A percentile compares a stretch with the other conserved stretches of the same genome.
Evolutionary conservation across 192 early-diverging fungal genomes (phyloP).

Genomic region (Spizellomyces punctatus): DNA sequence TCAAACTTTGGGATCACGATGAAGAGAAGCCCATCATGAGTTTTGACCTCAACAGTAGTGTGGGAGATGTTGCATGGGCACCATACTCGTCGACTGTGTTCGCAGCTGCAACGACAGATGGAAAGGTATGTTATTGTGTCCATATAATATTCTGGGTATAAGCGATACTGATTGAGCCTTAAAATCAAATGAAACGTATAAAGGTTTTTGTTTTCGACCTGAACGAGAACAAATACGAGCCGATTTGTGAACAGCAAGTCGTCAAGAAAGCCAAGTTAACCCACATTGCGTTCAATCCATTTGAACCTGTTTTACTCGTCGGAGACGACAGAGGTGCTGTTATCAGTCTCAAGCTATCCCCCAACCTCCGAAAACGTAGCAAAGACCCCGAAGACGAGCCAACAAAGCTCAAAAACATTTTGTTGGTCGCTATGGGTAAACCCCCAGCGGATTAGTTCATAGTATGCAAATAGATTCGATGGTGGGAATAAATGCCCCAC

Average conservation of each 20-base stretch:
- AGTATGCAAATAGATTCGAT: background rate
- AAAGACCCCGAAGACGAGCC: conserved; percentile 27
- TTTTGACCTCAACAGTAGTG: conserved; percentile 59
- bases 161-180: background rate
- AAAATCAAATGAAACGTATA: background rate
- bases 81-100: conserved; percentile 68
- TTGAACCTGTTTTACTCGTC: conserved; percentile 59
- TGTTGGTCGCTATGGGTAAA: conserved; percentile 25
- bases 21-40: conserved; percentile 54
- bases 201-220: conserved; percentile 63
- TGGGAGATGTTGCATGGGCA: conserved; percentile 66
- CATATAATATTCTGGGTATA: background rate
- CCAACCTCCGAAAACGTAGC: conserved; percentile 49
- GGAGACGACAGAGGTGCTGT: conserved; percentile 63
- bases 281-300: conserved; percentile 63
- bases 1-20: conserved; percentile 66
- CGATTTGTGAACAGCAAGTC: conserved; percentile 65
- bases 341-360: conserved; percentile 54
- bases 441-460: conserved; percentile 27
- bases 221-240: conserved; percentile 63
- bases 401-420: conserved; percentile 28
- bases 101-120: conserved; percentile 61
- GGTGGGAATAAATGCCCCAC: background rate
- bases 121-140: conserved; percentile 47
- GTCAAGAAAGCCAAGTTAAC: conserved; percentile 63